Evolutionary conservation across 257 asterid species (phyloP).

Genomic region (Przewalskia tangutica): DNA sequence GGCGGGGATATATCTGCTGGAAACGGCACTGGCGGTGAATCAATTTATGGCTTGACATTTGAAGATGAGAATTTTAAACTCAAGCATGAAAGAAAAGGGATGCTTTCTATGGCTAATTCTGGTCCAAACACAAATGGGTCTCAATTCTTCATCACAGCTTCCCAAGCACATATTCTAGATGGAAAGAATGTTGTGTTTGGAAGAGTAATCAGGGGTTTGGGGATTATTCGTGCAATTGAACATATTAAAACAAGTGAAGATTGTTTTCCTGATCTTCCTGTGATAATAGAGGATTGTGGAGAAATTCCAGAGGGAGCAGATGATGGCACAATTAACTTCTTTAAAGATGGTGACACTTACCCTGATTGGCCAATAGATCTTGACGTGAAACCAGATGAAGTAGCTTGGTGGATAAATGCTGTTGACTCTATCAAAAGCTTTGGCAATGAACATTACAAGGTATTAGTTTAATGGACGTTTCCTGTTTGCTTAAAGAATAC

Average conservation of each 20-base stretch:
- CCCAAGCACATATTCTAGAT: conserved; percentile 31
- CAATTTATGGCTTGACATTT: conserved; percentile 27
- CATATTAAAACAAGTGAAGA: conserved; percentile 27
- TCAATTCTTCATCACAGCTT: conserved; percentile 23
- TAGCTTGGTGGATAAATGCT: conserved; percentile 30
- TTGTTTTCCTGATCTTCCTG: conserved; percentile 32
- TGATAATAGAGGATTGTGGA: conserved; percentile 52
- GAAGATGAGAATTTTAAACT: conserved; percentile 37
- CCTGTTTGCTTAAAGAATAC: background rate
- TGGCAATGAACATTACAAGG: conserved; percentile 35
- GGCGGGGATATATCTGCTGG: conserved; percentile 33
- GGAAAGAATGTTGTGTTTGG: conserved; percentile 81
- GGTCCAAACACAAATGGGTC: conserved; percentile 30
- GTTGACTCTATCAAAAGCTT: conserved; percentile 19
- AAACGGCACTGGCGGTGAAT: conserved; percentile 30
- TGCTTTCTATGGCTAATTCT: conserved; percentile 32
- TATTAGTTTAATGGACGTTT: background rate
- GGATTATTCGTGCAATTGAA: conserved; percentile 59
- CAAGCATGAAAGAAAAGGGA: conserved; percentile 36
- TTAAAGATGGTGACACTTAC: conserved; percentile 29
- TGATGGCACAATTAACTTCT: conserved; percentile 27
- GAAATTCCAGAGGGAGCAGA: conserved; percentile 50
- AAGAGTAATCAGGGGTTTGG: conserved; percentile 57
- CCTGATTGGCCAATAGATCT: conserved; percentile 39
- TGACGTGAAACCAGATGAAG: conserved; percentile 21